Conservation (phyloP, 345 rosid species). For the Stellera chamaejasme region DNA sequence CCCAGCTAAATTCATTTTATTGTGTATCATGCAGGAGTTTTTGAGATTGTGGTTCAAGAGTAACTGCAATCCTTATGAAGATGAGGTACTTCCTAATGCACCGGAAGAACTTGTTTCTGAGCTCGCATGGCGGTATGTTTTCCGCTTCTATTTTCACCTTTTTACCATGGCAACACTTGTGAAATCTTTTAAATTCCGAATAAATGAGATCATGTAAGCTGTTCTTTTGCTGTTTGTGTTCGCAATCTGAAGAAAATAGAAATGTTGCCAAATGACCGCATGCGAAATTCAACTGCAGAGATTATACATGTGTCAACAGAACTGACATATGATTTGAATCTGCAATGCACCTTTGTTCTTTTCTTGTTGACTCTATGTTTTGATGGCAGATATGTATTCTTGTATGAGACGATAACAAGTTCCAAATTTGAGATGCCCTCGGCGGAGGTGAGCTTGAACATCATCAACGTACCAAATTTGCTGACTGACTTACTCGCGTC, state of each 20-base stretch:
- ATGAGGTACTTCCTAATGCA: slow-evolving; percentile 83
- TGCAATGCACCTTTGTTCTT: background rate
- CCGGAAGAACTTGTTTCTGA: slow-evolving; percentile 80
- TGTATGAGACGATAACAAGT: slow-evolving; percentile 81
- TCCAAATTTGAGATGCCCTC: slow-evolving; percentile 49
- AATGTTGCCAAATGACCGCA: background rate
- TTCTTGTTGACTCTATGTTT: background rate
- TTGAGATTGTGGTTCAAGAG: slow-evolving; percentile 88
- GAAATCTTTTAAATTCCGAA: no score
- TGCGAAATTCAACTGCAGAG: background rate
- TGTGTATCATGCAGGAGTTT: slow-evolving; percentile 52
- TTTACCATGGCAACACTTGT: background rate
- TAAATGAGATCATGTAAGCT: background rate
- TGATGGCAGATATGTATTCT: slow-evolving; percentile 61
- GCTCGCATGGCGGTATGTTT: slow-evolving; percentile 81
- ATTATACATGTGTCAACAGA: background rate
- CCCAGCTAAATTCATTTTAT: background rate
- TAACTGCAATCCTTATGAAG: slow-evolving; percentile 88
- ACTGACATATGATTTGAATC: background rate
- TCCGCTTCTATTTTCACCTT: background rate
- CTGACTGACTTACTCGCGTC: no score
- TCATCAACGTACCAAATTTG: background rate
- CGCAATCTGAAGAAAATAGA: no score
- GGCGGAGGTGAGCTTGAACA: slow-evolving; percentile 31
- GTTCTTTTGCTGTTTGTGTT: no score